These are phyloP conservation scores for Candida tropicalis DNA, from an alignment of 1,139 yeast species.

Conservation along the genomic window DNA sequence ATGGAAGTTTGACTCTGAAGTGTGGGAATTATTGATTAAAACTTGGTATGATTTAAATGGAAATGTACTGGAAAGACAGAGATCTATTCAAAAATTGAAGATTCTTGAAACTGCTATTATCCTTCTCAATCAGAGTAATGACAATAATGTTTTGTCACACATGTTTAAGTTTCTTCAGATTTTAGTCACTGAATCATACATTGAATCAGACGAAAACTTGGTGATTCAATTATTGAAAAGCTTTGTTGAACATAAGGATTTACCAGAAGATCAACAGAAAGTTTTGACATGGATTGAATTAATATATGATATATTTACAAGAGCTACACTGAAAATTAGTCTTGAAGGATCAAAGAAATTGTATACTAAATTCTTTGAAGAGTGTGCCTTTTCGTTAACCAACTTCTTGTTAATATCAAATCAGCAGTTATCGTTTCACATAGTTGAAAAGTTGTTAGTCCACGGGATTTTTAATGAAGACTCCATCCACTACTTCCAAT, in stretches of 20 bases:
- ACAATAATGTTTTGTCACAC: slow-evolving; percentile 16
- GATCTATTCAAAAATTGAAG: slow-evolving; percentile 36
- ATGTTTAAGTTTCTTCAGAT: slow-evolving; percentile 22
- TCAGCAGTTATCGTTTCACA: not conserved
- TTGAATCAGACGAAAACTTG: slow-evolving; percentile 37
- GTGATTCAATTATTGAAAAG: slow-evolving; percentile 17
- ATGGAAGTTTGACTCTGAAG: slow-evolving; percentile 43
- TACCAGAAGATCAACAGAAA: not conserved
- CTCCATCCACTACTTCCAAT: slow-evolving; percentile 18
- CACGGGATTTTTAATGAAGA: slow-evolving; percentile 24
- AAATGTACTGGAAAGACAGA: slow-evolving; percentile 25
- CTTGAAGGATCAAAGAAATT: slow-evolving; percentile 35
- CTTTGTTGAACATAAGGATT: slow-evolving; percentile 10
- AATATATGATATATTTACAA: slow-evolving; percentile 26
- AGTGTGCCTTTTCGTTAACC: slow-evolving; percentile 20
- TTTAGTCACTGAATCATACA: slow-evolving; percentile 26
- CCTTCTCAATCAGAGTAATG: slow-evolving; percentile 15
- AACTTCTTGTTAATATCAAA: slow-evolving; percentile 9
- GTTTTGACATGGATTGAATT: slow-evolving; percentile 24
- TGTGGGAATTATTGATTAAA: slow-evolving; percentile 51
- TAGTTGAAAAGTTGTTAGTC: slow-evolving; percentile 17
- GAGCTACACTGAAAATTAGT: slow-evolving; percentile 28
- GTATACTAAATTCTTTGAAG: slow-evolving; percentile 28
- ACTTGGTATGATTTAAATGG: slow-evolving; percentile 37
- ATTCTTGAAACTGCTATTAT: slow-evolving; percentile 22